Evolutionary conservation across 2,329 filamentous ascomycete genomes (phyloP), one percentile per base, ranked within the genome.

Genomic region (Leptographium flavum): DNA sequence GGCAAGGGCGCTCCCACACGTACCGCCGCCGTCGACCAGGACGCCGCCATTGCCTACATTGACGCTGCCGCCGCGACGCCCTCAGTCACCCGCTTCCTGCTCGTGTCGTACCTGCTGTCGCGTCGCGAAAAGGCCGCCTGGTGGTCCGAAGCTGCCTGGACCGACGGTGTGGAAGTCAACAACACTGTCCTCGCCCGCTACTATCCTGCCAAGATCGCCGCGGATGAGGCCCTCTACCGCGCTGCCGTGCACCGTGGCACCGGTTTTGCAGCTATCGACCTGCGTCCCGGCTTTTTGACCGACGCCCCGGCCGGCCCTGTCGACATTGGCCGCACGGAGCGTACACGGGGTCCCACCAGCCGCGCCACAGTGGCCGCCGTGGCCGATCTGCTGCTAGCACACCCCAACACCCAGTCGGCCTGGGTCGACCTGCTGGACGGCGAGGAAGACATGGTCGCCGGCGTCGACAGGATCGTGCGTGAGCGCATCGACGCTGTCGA

Each of bases 41-140:
- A 83, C 54, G 79, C 79, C 3, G 79, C 77, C 10, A 70, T 71
- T 37, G 66, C 75, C 56, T 76, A 79, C 56, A 73, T 81, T 61
- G 68, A 70, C 42, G 76, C 79, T 5, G 69, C 76, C 1, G 69
- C 73, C 19, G 58, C 68, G 8, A 67, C 69, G 0, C 69, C 74
- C 0, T 61, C 63, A 19, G 64, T 82, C 49, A 74, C 63, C 3
- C 73, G 75, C 48, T 83, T 82, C 61, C 66, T 84, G 41, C 69
- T 83, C 53, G 65, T 84, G 43, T 81, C 77, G 0, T 79, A 80
- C 51, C 58, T 74, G 11, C 67, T 67, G 47, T 72, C 73, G 17
- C 70, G 80, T 22, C 65, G 69, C 23, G 45, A 50, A 6, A 62
- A 62, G 27, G 71, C 77, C 1, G 52, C 67, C 0, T 81, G 76